phyloP scores from a whole-genome alignment of 306 rosid species.

The Psophocarpus tetragonolobus region DNA sequence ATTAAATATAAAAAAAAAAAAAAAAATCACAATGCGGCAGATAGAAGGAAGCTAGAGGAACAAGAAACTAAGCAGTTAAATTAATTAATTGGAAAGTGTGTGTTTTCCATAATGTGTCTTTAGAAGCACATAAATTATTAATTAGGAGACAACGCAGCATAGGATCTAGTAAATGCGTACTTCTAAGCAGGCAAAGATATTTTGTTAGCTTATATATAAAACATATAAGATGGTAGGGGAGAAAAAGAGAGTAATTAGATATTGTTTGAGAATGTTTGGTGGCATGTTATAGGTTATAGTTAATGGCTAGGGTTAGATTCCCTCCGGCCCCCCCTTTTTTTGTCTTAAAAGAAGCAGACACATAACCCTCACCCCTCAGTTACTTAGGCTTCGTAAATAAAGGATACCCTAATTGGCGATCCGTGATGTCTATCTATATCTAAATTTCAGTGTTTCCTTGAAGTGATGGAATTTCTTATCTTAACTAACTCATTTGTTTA shows the following conservation, averaged over 20 bases:
- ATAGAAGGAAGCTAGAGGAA: too few relatives aligned
- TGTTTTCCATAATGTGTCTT: constrained; percentile 29
- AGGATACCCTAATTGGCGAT: constrained; percentile 53
- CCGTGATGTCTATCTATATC: constrained; percentile 52
- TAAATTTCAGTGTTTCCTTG: constrained; percentile 87
- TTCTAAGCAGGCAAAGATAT: constrained; percentile 60
- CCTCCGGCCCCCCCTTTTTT: constrained; percentile 29
- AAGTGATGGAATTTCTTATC: constrained; percentile 66
- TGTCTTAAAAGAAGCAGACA: constrained; percentile 53
- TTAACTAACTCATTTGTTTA: constrained; percentile 59
- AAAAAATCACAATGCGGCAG: background rate
- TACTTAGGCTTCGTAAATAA: constrained; percentile 35
- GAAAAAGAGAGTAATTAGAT: constrained; percentile 49
- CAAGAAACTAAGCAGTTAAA: constrained; percentile 15
- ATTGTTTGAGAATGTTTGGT: constrained; percentile 61
- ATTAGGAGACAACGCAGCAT: constrained; percentile 53
- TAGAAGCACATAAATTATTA: constrained; percentile 37
- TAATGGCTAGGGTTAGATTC: constrained; percentile 49
- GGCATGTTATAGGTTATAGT: constrained; percentile 36
- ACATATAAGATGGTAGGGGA: constrained; percentile 13
- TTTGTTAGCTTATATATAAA: constrained; percentile 15
- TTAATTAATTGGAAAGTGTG: constrained; percentile 17
- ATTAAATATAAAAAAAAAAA: background rate
- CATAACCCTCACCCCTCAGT: constrained; percentile 35
- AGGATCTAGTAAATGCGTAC: constrained; percentile 49